A percentile compares a stretch with the other conserved stretches of the same genome.
These are phyloP conservation scores for Plasmodium yoelii DNA, from an alignment of 169 alveolate species.

Conservation along the genomic window DNA sequence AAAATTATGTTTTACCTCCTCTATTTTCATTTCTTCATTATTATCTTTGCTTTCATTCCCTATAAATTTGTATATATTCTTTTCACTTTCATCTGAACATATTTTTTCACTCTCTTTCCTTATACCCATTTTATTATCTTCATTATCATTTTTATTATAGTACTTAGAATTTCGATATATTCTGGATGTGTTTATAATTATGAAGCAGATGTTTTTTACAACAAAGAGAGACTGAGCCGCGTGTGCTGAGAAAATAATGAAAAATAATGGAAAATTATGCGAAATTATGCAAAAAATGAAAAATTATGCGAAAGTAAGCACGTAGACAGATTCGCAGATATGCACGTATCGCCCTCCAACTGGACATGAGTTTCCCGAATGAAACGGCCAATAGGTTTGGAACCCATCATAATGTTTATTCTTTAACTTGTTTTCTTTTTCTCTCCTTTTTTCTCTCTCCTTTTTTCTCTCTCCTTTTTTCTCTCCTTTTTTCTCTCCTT, in stretches of 20 bases:
- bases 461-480: not conserved
- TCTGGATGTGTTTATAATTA: conserved; percentile 44
- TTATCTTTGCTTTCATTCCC: not conserved
- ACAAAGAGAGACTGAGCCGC: conserved; percentile 25
- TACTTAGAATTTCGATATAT: conserved; percentile 44
- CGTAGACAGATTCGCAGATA: not conserved
- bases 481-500: not conserved
- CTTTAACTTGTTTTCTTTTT: not conserved
- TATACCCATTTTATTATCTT: not conserved
- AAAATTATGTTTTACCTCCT: not conserved
- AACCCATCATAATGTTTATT: too few species aligned
- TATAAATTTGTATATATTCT: not conserved
- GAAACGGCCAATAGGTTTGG: too few species aligned
- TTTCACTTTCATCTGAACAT: not conserved
- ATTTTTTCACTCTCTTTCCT: not conserved
- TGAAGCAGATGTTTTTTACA: conserved; percentile 46
- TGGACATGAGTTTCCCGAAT: too few species aligned
- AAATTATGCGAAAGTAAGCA: not conserved
- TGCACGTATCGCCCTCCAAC: not conserved
- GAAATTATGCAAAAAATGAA: too few species aligned
- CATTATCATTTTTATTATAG: not conserved
- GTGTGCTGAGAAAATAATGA: not conserved
- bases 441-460: not conserved
- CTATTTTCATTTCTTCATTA: not conserved
- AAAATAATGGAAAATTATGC: too few species aligned